phyloP scores from a whole-genome alignment of 192 early-diverging fungal genomes.

The Linnemannia schmuckeri region DNA sequence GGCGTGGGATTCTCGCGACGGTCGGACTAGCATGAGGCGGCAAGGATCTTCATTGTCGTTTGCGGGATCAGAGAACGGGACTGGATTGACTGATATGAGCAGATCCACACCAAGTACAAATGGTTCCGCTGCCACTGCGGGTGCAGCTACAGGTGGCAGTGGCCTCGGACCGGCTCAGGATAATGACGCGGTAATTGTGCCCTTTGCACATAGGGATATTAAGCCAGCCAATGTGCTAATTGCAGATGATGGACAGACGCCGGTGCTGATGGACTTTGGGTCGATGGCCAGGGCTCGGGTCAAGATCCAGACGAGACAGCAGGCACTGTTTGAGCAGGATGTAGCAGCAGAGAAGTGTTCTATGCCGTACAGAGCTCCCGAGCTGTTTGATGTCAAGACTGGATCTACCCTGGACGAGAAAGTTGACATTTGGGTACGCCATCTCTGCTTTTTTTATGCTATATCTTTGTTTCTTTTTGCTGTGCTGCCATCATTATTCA shows the following conservation, averaged over 20 bases:
- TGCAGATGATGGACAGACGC: conserved; percentile 72
- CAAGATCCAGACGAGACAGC: conserved; percentile 63
- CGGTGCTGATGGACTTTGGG: conserved; percentile 85
- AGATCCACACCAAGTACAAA: neutral
- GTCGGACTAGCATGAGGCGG: conserved; percentile 27
- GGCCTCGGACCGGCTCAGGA: conserved; percentile 27
- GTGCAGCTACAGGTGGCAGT: neutral
- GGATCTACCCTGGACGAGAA: conserved; percentile 72
- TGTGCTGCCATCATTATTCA: neutral
- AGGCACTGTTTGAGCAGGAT: conserved; percentile 79
- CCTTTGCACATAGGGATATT: conserved; percentile 81
- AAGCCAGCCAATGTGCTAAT: conserved; percentile 83
- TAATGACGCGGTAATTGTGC: conserved; percentile 54
- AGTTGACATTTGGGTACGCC: conserved; percentile 80
- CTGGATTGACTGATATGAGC: conserved; percentile 41
- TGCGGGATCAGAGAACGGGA: conserved; percentile 35
- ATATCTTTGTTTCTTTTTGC: neutral
- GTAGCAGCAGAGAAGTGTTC: conserved; percentile 77
- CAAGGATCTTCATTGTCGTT: conserved; percentile 33
- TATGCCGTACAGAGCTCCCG: conserved; percentile 84
- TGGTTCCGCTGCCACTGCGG: neutral
- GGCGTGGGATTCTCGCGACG: conserved; percentile 45
- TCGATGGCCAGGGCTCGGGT: conserved; percentile 72
- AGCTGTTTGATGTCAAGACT: conserved; percentile 84
- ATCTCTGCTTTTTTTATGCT: neutral